Evolutionary conservation across 768 basidiomycete species (phyloP), one percentile per base, ranked within the genome.

Genomic region (Tephrocybe rancida): DNA sequence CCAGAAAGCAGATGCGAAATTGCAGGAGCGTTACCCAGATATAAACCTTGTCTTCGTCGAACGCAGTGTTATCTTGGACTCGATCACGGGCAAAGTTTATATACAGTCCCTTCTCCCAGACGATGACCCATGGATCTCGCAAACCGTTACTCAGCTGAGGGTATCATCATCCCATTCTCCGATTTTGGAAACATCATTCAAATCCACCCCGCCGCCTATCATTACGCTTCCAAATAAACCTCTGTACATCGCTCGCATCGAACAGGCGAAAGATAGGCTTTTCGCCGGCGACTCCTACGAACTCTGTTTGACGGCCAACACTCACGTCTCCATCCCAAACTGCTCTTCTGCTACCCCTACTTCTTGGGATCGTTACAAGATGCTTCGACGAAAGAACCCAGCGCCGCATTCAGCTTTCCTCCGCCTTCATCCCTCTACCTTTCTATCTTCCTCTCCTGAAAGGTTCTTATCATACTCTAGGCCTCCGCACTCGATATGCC

Each of bases 271-370:
- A 63, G 85, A 90, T 50, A 77, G 80, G 55, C 82, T 97, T 34
- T 87, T 78, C 54, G 78, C 86, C 26, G 95, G 95, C 3, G 90
- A 97, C 64, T 92, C 92, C 2, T 98, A 98, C 70, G 95, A 98
- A 67, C 80, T 98, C 30, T 97, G 95, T 59, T 74, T 97, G 27
- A 97, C 95, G 1, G 87, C 88, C 4, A 82, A 76, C 11, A 90
- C 89, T 18, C 78, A 68, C 30, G 76, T 92, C 45, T 70, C 76
- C 10, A 63, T 85, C 38, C 79, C 79, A 27, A 67, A 72, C 46
- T 59, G 67, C 26, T 56, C 64, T 37, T 39, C 55, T 27, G 61
- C 68, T 19, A 62, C 68, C 1, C 68, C 69, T 19, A 76, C 82
- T 2, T 87, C 88, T 11, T 92, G 90, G 90, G 79, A 84, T 52